These are phyloP conservation scores for Penicillium sclerotiorum DNA, from an alignment of 2,329 filamentous ascomycete species.

Conservation along the genomic window DNA sequence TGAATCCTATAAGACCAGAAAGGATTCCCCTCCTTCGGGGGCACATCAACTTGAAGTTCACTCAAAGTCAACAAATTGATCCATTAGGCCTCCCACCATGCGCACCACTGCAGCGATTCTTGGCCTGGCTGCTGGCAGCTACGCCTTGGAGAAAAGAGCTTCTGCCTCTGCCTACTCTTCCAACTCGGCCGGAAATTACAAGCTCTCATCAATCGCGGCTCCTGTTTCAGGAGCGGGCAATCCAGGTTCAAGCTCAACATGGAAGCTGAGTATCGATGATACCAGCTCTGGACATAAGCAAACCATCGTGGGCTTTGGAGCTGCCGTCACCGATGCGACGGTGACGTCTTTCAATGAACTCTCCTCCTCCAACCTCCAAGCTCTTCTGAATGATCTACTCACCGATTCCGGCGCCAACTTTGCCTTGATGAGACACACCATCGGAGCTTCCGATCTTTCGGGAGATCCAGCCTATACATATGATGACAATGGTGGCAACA, in stretches of 20 bases:
- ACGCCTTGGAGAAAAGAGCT: slow-evolving; percentile 21
- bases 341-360: slow-evolving; percentile 39
- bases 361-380: slow-evolving; percentile 29
- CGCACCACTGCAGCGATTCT: slow-evolving; percentile 3
- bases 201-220: slow-evolving; percentile 23
- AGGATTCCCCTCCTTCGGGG: neutral
- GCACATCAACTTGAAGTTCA: neutral
- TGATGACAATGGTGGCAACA: slow-evolving; percentile 40
- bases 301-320: slow-evolving; percentile 39
- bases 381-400: slow-evolving; percentile 38
- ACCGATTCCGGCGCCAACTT: slow-evolving; percentile 39
- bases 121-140: slow-evolving; percentile 14
- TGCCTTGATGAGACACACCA: slow-evolving; percentile 45
- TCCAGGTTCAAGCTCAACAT: slow-evolving; percentile 26
- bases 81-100: neutral
- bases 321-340: slow-evolving; percentile 43
- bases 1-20: neutral
- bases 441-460: slow-evolving; percentile 41
- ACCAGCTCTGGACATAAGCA: slow-evolving; percentile 30
- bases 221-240: slow-evolving; percentile 23
- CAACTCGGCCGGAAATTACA: slow-evolving; percentile 29
- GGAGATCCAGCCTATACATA: slow-evolving; percentile 39
- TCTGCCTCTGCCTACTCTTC: slow-evolving; percentile 30
- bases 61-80: neutral
- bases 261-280: slow-evolving; percentile 31